phyloP scores from a whole-genome alignment of 164 flowering plant species.

The Santalum album region DNA sequence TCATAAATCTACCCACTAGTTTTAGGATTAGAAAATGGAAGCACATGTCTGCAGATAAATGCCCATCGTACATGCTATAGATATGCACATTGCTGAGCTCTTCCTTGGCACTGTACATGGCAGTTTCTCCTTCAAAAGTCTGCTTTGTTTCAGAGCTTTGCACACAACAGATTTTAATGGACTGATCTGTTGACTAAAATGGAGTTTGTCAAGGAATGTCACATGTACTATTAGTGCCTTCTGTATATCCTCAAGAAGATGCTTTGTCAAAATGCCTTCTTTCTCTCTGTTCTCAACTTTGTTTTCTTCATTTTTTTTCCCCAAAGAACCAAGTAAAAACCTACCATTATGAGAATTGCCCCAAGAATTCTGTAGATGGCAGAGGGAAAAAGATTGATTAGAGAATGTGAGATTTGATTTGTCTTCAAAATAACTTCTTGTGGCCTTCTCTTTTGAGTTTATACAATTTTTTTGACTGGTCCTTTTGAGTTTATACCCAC shows the following conservation, averaged over 20 bases:
- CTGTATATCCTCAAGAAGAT: constrained; percentile 26
- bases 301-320: constrained; percentile 63
- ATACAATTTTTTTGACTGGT: neutral
- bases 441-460: neutral
- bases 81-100: too few relatives aligned
- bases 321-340: constrained; percentile 68
- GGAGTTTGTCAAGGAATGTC: constrained; percentile 23
- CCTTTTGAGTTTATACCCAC: constrained; percentile 20
- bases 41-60: too few relatives aligned
- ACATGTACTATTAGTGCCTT: constrained; percentile 8
- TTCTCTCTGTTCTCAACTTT: constrained; percentile 21
- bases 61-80: too few relatives aligned
- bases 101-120: too few relatives aligned
- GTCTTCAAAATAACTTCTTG: too few relatives aligned
- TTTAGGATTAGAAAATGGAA: too few relatives aligned
- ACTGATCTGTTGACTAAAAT: too few relatives aligned
- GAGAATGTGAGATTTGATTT: neutral
- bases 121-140: too few relatives aligned
- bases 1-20: too few relatives aligned
- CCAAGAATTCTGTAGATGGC: constrained; percentile 47
- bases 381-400: neutral
- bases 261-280: constrained; percentile 32
- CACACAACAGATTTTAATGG: too few relatives aligned
- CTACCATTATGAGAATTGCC: constrained; percentile 48
- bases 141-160: too few relatives aligned